A percentile compares a stretch with the other conserved stretches of the same genome.
Conservation (phyloP, 2,329 filamentous ascomycete species). For the Neofusicoccum ribis region DNA sequence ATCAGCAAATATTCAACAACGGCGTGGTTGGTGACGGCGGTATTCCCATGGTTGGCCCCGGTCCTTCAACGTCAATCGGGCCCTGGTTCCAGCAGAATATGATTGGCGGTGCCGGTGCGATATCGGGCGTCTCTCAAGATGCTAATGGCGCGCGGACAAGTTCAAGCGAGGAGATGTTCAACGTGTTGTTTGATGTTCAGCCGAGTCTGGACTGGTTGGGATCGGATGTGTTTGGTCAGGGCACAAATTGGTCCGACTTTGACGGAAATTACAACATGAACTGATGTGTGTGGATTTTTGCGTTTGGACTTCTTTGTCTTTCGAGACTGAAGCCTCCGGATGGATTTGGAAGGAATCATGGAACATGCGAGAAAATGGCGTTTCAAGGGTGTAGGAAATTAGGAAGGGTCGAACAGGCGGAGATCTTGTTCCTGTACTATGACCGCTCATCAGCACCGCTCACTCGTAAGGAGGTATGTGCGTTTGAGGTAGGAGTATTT, state of each 20-base stretch:
- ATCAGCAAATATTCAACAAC: neutral
- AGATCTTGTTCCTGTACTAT: too few relatives aligned
- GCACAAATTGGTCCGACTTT: neutral
- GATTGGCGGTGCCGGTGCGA: neutral
- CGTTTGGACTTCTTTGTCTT: too few relatives aligned
- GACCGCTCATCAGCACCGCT: too few relatives aligned
- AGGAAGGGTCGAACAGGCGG: too few relatives aligned
- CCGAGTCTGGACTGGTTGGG: slow-evolving; percentile 38
- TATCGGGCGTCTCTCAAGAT: neutral
- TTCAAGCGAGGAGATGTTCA: slow-evolving; percentile 36
- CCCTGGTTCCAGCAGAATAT: slow-evolving; percentile 6
- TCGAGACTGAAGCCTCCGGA: too few relatives aligned
- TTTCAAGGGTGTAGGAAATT: too few relatives aligned
- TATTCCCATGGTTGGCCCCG: neutral
- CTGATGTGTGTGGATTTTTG: neutral
- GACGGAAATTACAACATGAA: neutral
- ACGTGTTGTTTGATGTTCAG: slow-evolving; percentile 35
- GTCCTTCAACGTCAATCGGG: neutral
- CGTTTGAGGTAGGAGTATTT: too few relatives aligned
- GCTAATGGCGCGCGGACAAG: neutral
- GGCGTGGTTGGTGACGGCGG: neutral
- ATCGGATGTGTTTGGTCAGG: slow-evolving; percentile 27
- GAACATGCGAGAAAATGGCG: too few relatives aligned
- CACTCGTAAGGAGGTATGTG: too few relatives aligned
- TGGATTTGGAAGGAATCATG: too few relatives aligned